Percentiles rank a stretch among this genome's conserved stretches.
phyloP scores from a whole-genome alignment of 129 eudicot species.

The Logfia minima region DNA sequence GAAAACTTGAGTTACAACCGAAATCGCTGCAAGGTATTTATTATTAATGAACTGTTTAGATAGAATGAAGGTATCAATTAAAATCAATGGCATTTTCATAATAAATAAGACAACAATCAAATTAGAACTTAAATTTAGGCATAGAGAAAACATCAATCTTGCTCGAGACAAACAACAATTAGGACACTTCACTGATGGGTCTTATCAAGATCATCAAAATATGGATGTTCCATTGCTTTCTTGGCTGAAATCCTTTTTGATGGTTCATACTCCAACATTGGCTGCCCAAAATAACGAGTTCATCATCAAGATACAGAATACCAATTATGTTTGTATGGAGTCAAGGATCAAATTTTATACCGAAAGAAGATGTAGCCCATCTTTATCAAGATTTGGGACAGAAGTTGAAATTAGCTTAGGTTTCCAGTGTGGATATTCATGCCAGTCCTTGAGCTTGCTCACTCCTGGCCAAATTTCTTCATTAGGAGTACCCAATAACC shows the following conservation, averaged over 20 bases:
- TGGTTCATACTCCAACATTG: conserved; percentile 85
- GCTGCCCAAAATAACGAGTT: conserved; percentile 34
- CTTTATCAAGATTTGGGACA: conserved; percentile 59
- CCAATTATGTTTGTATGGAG: background rate
- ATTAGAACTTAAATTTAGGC: no score
- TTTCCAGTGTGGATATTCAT: conserved; percentile 88
- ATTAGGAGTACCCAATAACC: conserved; percentile 92
- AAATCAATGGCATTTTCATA: no score
- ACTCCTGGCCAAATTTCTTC: conserved; percentile 94
- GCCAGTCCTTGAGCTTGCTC: conserved; percentile 78
- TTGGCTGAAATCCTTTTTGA: conserved; percentile 85
- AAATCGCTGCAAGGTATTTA: no score
- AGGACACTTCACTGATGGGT: no score
- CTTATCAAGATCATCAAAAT: no score
- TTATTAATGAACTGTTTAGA: no score
- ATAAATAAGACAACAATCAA: no score
- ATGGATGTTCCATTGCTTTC: conserved; percentile 50
- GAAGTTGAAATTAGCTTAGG: conserved; percentile 58
- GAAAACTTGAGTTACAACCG: no score
- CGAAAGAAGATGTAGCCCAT: conserved; percentile 62
- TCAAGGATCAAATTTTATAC: conserved; percentile 33
- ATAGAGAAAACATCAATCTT: no score
- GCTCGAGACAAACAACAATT: no score
- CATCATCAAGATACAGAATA: background rate
- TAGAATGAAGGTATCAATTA: no score